phyloP scores from a whole-genome alignment of 768 basidiomycete genomes.

The Chlorophyllum brunneum region DNA sequence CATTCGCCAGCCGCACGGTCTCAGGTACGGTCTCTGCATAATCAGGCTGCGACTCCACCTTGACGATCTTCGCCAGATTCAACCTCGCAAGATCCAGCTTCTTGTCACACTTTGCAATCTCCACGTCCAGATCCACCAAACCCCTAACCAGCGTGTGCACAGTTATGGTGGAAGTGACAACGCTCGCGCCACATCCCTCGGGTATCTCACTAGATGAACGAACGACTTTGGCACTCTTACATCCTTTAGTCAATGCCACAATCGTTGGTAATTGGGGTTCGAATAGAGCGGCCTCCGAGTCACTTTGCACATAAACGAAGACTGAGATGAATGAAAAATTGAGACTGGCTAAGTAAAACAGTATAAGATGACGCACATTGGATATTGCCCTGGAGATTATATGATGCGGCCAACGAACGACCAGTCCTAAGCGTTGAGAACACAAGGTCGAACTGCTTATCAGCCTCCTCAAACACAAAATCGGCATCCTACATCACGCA shows the following conservation, averaged over 20 bases:
- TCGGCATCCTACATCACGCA: constrained; percentile 43
- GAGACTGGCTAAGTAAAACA: not conserved
- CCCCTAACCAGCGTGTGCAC: constrained; percentile 91
- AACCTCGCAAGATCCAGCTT: constrained; percentile 72
- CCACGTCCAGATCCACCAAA: constrained; percentile 82
- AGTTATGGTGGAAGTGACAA: constrained; percentile 70
- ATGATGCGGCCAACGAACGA: constrained; percentile 84
- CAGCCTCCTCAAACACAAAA: constrained; percentile 67
- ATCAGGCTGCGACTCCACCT: constrained; percentile 66
- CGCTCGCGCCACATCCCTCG: constrained; percentile 80
- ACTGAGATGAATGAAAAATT: constrained; percentile 40
- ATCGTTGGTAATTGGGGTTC: constrained; percentile 73
- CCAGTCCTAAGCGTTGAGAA: constrained; percentile 75
- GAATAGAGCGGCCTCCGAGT: constrained; percentile 63
- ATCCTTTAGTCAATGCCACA: constrained; percentile 81
- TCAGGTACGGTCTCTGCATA: constrained; percentile 80
- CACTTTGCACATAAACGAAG: constrained; percentile 68
- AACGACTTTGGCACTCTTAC: constrained; percentile 71
- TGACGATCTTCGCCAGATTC: constrained; percentile 73
- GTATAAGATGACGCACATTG: constrained; percentile 51
- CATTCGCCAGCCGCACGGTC: constrained; percentile 67
- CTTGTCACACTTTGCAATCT: constrained; percentile 88
- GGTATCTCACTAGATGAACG: constrained; percentile 67
- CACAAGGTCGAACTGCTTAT: constrained; percentile 82
- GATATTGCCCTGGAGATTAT: constrained; percentile 82